Conservation (phyloP, 129 eudicot species). For the Oenanthe sinensis region DNA sequence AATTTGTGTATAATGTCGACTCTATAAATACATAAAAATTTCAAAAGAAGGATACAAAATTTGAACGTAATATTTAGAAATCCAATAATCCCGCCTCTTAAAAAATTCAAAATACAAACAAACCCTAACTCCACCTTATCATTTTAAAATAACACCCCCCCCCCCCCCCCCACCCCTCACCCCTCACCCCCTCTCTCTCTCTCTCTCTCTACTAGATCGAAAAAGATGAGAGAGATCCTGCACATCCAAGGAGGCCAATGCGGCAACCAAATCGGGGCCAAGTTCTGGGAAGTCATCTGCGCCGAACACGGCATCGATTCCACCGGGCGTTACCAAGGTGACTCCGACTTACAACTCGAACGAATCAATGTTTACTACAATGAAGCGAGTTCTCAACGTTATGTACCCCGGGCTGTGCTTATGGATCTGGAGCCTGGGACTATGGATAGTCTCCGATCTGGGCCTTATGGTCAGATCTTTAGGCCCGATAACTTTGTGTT, state of each 20-base stretch:
- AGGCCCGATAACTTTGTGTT: slow-evolving; percentile 8
- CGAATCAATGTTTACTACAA: slow-evolving; percentile 5
- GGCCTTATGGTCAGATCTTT: slow-evolving; percentile 3
- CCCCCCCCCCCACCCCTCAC: not conserved
- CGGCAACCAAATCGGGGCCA: slow-evolving; percentile 10
- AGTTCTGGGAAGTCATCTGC: slow-evolving; percentile 12
- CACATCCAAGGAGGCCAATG: slow-evolving; percentile 8
- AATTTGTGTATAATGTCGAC: no score
- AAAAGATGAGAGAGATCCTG: not conserved
- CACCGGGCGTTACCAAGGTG: slow-evolving; percentile 3
- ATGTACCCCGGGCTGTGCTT: slow-evolving; percentile 6
- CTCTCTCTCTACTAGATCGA: not conserved
- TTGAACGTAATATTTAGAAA: no score
- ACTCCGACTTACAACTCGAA: not conserved
- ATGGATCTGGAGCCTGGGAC: slow-evolving; percentile 13
- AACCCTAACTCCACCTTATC: not conserved
- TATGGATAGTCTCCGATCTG: slow-evolving; percentile 10
- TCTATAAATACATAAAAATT: no score
- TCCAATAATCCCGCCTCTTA: not conserved
- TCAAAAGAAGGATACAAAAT: no score
- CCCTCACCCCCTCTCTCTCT: not conserved
- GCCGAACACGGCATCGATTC: slow-evolving; percentile 11
- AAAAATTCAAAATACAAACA: not conserved
- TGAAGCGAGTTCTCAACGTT: not conserved
- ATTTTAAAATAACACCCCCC: not conserved